Conservation (phyloP, 1,284 basidiomycete species). For the Clitocybe nebularis region DNA sequence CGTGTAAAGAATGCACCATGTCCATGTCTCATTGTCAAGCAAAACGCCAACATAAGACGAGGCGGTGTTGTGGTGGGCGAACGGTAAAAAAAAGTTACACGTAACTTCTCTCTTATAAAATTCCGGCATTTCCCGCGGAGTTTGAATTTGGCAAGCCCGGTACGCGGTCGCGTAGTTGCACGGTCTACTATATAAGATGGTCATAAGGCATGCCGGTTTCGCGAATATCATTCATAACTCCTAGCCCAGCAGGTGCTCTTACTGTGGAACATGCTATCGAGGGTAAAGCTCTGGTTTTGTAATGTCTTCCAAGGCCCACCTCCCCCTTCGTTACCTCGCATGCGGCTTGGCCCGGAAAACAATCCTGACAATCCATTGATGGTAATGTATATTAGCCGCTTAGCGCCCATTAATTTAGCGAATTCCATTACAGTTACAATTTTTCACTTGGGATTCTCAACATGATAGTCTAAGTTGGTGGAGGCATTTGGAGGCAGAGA, state of each 20-base stretch:
- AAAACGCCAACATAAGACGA: constrained; percentile 52
- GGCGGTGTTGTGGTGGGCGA: constrained; percentile 42
- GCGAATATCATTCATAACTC: no score
- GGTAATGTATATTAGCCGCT: constrained; percentile 40
- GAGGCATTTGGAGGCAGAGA: constrained; percentile 73
- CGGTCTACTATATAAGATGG: no score
- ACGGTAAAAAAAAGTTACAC: constrained; percentile 14
- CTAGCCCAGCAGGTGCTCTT: no score
- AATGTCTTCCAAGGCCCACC: constrained; percentile 19
- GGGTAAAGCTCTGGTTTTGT: constrained; percentile 24
- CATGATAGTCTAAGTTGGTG: constrained; percentile 72
- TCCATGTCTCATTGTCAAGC: constrained; percentile 46
- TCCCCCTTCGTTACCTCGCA: constrained; percentile 47
- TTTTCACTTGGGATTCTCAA: constrained; percentile 76
- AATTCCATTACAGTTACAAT: constrained; percentile 58
- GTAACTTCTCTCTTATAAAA: constrained; percentile 3
- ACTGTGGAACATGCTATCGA: constrained; percentile 22
- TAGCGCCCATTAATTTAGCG: not conserved
- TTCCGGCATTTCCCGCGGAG: constrained; percentile 17
- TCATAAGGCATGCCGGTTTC: no score
- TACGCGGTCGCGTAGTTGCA: no score
- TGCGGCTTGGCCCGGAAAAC: constrained; percentile 53
- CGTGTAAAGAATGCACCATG: constrained; percentile 30
- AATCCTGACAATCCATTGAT: constrained; percentile 55
- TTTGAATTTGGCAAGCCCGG: constrained; percentile 11